A percentile compares a stretch with the other conserved stretches of the same genome.
These are phyloP conservation scores for Pyracantha coccinea DNA, from an alignment of 331 rosid species.

Conservation along the genomic window DNA sequence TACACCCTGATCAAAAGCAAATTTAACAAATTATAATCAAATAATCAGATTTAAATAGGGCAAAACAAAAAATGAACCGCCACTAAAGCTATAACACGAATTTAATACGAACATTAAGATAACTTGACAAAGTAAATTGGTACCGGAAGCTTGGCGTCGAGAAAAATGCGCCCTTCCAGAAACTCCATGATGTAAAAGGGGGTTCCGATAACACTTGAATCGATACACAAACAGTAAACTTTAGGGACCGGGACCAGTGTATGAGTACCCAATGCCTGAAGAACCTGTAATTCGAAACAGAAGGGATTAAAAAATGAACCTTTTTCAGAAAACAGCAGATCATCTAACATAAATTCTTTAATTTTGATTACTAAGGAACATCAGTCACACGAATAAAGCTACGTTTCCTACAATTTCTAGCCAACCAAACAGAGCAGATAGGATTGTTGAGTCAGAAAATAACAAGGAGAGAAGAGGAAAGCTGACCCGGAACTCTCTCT, in stretches of 20 bases:
- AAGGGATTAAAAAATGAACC: not conserved
- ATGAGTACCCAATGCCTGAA: constrained; percentile 58
- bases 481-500: constrained; percentile 81
- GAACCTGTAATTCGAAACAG: constrained; percentile 44
- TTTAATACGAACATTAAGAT: not conserved
- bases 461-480: not conserved
- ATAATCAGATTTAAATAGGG: not conserved
- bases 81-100: not conserved
- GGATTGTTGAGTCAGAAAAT: not conserved
- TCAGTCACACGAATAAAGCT: not conserved
- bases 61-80: not conserved
- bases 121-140: not conserved
- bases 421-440: not conserved
- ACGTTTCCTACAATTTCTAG: not conserved
- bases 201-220: constrained; percentile 68
- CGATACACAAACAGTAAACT: constrained; percentile 76
- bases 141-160: constrained; percentile 80
- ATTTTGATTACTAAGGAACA: not conserved
- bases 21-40: not conserved
- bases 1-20: constrained; percentile 43
- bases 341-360: not conserved
- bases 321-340: not conserved
- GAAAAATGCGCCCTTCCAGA: constrained; percentile 79
- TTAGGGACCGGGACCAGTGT: constrained; percentile 82
- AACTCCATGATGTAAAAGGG: constrained; percentile 90